Conservation (phyloP, 208 protist genomes). For the Trichomonas vaginalis region DNA sequence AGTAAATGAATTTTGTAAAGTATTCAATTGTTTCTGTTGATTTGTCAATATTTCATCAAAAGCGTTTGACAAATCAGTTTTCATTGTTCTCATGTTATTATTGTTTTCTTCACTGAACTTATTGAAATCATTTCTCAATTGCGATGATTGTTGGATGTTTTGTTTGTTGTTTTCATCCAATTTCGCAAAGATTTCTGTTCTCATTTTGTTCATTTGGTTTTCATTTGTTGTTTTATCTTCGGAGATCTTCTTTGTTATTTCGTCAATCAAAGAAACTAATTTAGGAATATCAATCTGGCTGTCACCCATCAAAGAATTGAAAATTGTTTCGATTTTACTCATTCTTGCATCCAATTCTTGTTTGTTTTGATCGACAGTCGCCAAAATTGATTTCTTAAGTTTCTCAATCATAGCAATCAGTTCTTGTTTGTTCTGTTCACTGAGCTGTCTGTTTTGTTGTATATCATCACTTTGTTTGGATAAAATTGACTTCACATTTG, state of each 20-base stretch:
- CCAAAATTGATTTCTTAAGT: not conserved
- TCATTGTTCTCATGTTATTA: not conserved
- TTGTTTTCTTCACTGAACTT: not conserved
- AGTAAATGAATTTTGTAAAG: not conserved
- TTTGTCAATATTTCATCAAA: not conserved
- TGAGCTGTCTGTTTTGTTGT: not conserved
- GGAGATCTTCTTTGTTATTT: not conserved
- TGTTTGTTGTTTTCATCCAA: not conserved
- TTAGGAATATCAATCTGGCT: not conserved
- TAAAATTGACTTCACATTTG: not conserved
- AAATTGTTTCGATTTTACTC: not conserved
- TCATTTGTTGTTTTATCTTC: not conserved
- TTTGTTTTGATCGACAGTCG: not conserved
- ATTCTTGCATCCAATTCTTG: not conserved
- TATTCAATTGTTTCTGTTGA: not conserved
- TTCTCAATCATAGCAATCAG: not conserved
- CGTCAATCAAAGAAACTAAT: not conserved
- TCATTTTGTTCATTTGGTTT: not conserved
- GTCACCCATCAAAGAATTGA: not conserved
- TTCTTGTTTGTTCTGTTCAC: not conserved
- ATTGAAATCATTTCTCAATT: not conserved
- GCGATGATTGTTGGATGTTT: not conserved
- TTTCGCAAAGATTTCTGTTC: not conserved
- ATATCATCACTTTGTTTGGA: not conserved
- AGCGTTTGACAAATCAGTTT: not conserved